Evolutionary conservation across 345 rosid species (phyloP).

Genomic region (Lumnitzera littorea): DNA sequence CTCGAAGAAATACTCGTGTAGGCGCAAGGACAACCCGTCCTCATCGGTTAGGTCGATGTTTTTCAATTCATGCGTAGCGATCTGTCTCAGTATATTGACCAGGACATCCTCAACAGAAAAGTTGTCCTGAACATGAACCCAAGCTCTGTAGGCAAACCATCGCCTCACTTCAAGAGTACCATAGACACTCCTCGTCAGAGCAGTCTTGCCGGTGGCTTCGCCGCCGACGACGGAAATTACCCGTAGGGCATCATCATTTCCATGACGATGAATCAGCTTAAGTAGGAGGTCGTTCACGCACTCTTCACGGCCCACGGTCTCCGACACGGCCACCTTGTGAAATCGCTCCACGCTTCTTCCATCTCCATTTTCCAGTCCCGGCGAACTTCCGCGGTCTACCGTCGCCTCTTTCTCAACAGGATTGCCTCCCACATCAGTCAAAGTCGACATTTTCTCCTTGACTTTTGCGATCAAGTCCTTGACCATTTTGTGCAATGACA

Average conservation of each 20-base stretch:
- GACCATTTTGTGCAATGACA: too few relatives aligned
- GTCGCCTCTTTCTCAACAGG: too few relatives aligned
- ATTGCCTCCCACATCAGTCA: too few relatives aligned
- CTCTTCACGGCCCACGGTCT: too few relatives aligned
- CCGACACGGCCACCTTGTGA: too few relatives aligned
- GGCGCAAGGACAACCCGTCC: neutral
- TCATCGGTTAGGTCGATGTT: conserved; percentile 2
- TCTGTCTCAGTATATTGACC: conserved; percentile 4
- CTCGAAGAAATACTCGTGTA: neutral
- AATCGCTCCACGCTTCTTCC: too few relatives aligned
- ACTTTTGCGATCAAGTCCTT: too few relatives aligned
- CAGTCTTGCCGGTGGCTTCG: conserved; percentile 28
- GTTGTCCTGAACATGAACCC: neutral
- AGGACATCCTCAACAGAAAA: neutral
- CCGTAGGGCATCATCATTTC: neutral
- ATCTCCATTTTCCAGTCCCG: too few relatives aligned
- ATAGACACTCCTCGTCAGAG: conserved; percentile 16
- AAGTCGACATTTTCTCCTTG: too few relatives aligned
- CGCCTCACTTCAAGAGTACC: conserved; percentile 9
- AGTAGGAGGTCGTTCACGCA: too few relatives aligned
- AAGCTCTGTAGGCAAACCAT: neutral
- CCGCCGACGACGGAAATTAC: conserved; percentile 15
- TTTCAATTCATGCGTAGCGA: neutral
- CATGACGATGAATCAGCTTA: too few relatives aligned
- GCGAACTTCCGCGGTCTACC: too few relatives aligned